Conservation (phyloP, 2,329 filamentous ascomycete species). For the Xylariaceae sp. region DNA sequence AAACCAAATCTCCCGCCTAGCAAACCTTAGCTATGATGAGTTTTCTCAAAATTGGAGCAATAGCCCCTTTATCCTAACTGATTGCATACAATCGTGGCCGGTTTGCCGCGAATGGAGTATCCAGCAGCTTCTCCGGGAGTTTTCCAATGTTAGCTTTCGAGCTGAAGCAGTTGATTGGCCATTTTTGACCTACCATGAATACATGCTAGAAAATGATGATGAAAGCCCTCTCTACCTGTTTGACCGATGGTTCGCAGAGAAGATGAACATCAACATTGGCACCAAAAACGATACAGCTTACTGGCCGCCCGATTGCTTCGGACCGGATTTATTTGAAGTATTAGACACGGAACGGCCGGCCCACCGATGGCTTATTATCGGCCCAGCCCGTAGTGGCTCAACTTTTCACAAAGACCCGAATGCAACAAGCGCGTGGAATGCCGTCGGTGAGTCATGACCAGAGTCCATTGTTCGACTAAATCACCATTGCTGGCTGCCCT, state of each 20-base stretch:
- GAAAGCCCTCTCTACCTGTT: conserved; percentile 93
- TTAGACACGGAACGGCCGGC: conserved; percentile 76
- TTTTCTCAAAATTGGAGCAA: conserved; percentile 74
- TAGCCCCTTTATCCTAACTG: conserved; percentile 80
- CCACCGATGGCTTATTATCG: conserved; percentile 88
- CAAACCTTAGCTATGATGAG: conserved; percentile 64
- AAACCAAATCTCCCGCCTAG: conserved; percentile 70
- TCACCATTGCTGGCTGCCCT: background rate
- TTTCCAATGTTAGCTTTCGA: conserved; percentile 67
- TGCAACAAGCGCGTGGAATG: conserved; percentile 84
- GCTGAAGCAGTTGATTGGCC: conserved; percentile 95
- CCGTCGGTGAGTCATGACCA: conserved; percentile 47
- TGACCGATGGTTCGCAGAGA: conserved; percentile 79
- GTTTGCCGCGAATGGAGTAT: conserved; percentile 71
- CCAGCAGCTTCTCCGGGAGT: conserved; percentile 59
- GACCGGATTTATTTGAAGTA: conserved; percentile 77
- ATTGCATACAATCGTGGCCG: conserved; percentile 78
- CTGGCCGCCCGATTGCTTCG: conserved; percentile 79
- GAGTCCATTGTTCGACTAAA: background rate
- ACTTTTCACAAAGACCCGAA: conserved; percentile 89
- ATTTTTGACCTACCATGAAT: conserved; percentile 72
- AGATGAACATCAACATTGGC: conserved; percentile 70
- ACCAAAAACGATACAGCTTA: conserved; percentile 52
- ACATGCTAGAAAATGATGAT: conserved; percentile 74
- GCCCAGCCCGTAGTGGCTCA: conserved; percentile 79